Conservation (phyloP, 306 rosid species). For the Sindora glabra region DNA sequence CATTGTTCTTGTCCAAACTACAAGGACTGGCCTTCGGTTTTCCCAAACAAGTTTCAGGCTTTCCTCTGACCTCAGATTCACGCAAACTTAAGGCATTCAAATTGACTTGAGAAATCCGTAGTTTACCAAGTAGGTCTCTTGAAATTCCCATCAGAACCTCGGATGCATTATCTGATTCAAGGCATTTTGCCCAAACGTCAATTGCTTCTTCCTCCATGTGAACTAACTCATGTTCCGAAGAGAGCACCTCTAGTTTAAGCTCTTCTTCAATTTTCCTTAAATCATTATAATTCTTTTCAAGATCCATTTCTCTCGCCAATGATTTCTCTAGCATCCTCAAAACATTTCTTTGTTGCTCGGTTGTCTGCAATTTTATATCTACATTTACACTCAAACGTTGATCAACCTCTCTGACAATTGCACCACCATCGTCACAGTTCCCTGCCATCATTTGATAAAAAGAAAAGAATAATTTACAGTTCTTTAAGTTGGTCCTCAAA, state of each 20-base stretch:
- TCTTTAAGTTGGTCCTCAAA: neutral
- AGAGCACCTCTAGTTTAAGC: slow-evolving; percentile 28
- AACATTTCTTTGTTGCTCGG: slow-evolving; percentile 57
- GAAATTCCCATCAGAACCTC: slow-evolving; percentile 54
- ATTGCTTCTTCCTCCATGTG: slow-evolving; percentile 53
- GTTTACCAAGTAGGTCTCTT: slow-evolving; percentile 59
- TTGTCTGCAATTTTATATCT: slow-evolving; percentile 49
- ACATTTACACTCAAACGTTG: slow-evolving; percentile 22
- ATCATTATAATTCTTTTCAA: slow-evolving; percentile 53
- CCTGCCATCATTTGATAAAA: slow-evolving; percentile 37
- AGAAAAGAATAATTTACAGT: neutral
- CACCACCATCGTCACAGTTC: slow-evolving; percentile 28
- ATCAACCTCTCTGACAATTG: slow-evolving; percentile 29
- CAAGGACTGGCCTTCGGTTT: slow-evolving; percentile 34
- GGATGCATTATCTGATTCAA: slow-evolving; percentile 50
- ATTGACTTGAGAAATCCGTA: slow-evolving; percentile 63
- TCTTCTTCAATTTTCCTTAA: slow-evolving; percentile 44
- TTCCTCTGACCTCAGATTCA: slow-evolving; percentile 57
- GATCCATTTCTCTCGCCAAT: slow-evolving; percentile 73
- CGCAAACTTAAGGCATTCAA: slow-evolving; percentile 39
- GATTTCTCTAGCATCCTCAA: slow-evolving; percentile 76
- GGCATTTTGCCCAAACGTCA: slow-evolving; percentile 52
- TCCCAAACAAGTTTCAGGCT: slow-evolving; percentile 31
- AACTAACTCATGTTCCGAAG: slow-evolving; percentile 42
- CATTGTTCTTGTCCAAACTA: slow-evolving; percentile 21